phyloP scores from a whole-genome alignment of 257 asterid species.

The Orobanche coerulescens region DNA sequence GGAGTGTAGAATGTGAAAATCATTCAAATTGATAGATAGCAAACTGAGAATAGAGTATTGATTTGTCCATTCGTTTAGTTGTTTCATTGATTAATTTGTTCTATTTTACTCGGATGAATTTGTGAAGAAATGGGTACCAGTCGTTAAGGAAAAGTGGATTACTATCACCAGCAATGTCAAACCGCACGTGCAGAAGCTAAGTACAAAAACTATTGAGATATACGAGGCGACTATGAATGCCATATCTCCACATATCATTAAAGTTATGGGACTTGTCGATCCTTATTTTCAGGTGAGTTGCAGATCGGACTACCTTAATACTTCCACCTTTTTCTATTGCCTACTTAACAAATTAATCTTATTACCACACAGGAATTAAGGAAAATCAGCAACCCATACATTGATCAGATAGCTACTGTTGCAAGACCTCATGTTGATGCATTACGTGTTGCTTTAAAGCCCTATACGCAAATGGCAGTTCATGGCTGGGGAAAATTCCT shows the following conservation, averaged over 20 bases:
- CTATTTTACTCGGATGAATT: slow-evolving; percentile 6
- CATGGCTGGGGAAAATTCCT: slow-evolving; percentile 51
- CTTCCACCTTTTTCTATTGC: not conserved
- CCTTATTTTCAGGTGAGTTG: slow-evolving; percentile 63
- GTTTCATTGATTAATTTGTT: not conserved
- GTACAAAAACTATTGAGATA: slow-evolving; percentile 36
- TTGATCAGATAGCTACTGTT: slow-evolving; percentile 53
- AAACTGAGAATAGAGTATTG: not conserved
- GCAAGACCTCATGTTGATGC: slow-evolving; percentile 59
- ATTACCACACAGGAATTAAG: slow-evolving; percentile 42
- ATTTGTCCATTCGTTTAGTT: not conserved
- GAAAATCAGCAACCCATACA: slow-evolving; percentile 56
- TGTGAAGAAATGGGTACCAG: slow-evolving; percentile 59
- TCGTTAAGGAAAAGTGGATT: slow-evolving; percentile 51
- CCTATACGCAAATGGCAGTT: slow-evolving; percentile 45
- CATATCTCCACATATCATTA: slow-evolving; percentile 39
- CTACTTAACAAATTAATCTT: slow-evolving; percentile 5
- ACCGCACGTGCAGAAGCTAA: slow-evolving; percentile 43
- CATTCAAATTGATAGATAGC: not conserved
- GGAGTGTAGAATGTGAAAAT: not conserved
- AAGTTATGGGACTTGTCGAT: slow-evolving; percentile 45
- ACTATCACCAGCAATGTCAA: slow-evolving; percentile 35
- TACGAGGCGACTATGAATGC: slow-evolving; percentile 41
- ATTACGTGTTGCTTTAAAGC: slow-evolving; percentile 35
- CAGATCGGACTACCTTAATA: not conserved